These are phyloP conservation scores for Postia placenta DNA, from an alignment of 768 basidiomycete species.

Conservation along the genomic window DNA sequence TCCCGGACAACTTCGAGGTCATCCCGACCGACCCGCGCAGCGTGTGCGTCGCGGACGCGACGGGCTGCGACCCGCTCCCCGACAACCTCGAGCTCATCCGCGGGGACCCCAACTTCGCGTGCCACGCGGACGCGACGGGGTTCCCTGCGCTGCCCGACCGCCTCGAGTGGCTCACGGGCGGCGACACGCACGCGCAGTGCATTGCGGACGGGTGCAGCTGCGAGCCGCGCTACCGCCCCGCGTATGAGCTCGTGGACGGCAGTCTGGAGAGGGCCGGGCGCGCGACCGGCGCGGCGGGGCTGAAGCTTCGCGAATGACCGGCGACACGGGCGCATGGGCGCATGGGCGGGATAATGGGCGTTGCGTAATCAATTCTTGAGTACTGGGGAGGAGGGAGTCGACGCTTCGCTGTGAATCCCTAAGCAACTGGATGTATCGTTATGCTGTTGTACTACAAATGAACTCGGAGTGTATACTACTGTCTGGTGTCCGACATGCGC, in stretches of 20 bases:
- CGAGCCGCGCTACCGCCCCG: slow-evolving; percentile 55
- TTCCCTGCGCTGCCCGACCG: slow-evolving; percentile 1
- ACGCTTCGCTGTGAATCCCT: no score
- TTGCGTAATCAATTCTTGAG: background rate
- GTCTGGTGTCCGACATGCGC: background rate
- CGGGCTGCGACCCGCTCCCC: slow-evolving; percentile 10
- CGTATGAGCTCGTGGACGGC: slow-evolving; percentile 75
- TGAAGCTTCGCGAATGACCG: background rate
- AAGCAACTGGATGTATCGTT: background rate
- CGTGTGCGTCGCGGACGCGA: slow-evolving; percentile 10
- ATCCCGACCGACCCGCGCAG: slow-evolving; percentile 1
- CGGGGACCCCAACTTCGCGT: background rate
- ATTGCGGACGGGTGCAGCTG: slow-evolving; percentile 10
- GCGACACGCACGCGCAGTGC: slow-evolving; percentile 15
- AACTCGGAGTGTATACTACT: background rate
- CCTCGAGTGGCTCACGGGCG: slow-evolving; percentile 3
- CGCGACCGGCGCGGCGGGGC: slow-evolving; percentile 24
- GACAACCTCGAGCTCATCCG: slow-evolving; percentile 11
- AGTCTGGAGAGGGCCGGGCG: slow-evolving; percentile 69
- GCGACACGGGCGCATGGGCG: background rate
- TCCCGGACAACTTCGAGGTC: slow-evolving; percentile 4
- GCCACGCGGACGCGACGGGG: background rate
- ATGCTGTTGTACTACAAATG: background rate
- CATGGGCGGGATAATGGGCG: background rate
- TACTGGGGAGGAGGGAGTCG: background rate